Evolutionary conservation across 768 basidiomycete genomes (phyloP), one percentile per base, ranked within the genome.

Genomic region (Leccinum truebloodii): DNA sequence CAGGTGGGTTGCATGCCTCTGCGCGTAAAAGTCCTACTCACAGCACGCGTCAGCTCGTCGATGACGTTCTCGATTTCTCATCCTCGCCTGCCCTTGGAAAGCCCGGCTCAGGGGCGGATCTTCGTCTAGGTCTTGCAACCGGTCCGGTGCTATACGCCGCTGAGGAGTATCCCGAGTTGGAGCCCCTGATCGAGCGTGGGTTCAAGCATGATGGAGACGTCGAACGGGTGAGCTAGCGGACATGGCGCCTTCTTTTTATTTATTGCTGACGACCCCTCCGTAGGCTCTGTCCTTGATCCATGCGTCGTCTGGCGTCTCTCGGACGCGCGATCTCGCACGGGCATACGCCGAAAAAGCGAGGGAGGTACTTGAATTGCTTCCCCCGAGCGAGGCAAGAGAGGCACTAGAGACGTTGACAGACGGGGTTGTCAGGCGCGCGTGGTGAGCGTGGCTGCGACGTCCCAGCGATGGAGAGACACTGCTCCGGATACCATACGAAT

Each of bases 11-110:
- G 35, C 13, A 35, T 9, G 30, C 4, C 14, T 14, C 35, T 35
- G 13, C 14, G 8, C 22, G 3, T 4, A 16, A 16, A 5, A 7
- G 12, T n/a, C 22, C 12, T 22, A 24, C 30, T 52, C 46, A 70
- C 52, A 14, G 8, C 26, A 51, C 22, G 51, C 12, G 20, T n/a
- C 52, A 96, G 94, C 88, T 99, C 10, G 89, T 98, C 52, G 97
- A 99, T 71, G 97, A 99, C 70, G 84, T 95, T 37, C 79, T 99
- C 3, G 97, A 98, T 76, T 98, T 94, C 70, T 90, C 95, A 53
- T 86, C 90, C 1, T 88, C 88, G 12, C 78, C 78, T 0, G 73
- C 88, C 0, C 84, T 98, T 13, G 96, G 96, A 37, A 98, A 98
- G 77, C 97, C 97, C 0, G 87, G 88, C 0, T 58, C 70, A 18